Evolutionary conservation across 805 yeast genomes (phyloP).

Genomic region (Lachancea thermotolerans): DNA sequence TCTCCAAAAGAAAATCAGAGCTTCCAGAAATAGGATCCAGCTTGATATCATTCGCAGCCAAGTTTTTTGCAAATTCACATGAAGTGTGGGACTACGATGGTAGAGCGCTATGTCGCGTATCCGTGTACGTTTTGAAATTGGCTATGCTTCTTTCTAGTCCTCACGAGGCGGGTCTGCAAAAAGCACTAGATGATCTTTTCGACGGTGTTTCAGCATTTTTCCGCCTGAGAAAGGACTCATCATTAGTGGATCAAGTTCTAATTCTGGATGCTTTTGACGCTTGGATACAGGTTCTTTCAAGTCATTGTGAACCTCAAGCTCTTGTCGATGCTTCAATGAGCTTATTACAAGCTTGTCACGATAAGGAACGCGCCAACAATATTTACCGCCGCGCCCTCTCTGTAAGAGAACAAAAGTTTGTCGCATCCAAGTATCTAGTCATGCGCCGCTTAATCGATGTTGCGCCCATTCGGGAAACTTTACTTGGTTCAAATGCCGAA

Average conservation of each 20-base stretch:
- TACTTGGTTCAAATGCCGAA: slow-evolving; percentile 20
- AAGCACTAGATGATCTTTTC: slow-evolving; percentile 28
- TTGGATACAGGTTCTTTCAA: slow-evolving; percentile 39
- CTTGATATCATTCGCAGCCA: slow-evolving; percentile 41
- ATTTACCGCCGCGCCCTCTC: slow-evolving; percentile 9
- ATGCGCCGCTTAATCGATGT: slow-evolving; percentile 46
- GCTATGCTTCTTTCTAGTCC: slow-evolving; percentile 27
- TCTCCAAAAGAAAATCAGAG: slow-evolving; percentile 15
- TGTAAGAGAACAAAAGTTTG: slow-evolving; percentile 41
- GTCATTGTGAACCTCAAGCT: slow-evolving; percentile 12
- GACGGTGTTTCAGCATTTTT: slow-evolving; percentile 39
- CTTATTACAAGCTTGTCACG: slow-evolving; percentile 19
- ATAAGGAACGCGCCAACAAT: slow-evolving; percentile 14
- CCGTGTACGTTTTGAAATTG: slow-evolving; percentile 44
- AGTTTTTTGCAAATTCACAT: slow-evolving; percentile 42
- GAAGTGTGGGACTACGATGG: slow-evolving; percentile 57
- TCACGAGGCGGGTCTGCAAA: slow-evolving; percentile 20
- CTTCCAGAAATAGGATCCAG: slow-evolving; percentile 48
- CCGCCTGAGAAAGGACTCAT: slow-evolving; percentile 38
- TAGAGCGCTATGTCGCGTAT: slow-evolving; percentile 55
- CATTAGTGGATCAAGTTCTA: slow-evolving; percentile 56
- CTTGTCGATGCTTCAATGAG: slow-evolving; percentile 15
- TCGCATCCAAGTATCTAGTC: slow-evolving; percentile 54
- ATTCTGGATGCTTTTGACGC: slow-evolving; percentile 55
- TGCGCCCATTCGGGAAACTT: slow-evolving; percentile 22